Conservation (phyloP, 495 filamentous ascomycete genomes). For the Trichoderma reesei region DNA sequence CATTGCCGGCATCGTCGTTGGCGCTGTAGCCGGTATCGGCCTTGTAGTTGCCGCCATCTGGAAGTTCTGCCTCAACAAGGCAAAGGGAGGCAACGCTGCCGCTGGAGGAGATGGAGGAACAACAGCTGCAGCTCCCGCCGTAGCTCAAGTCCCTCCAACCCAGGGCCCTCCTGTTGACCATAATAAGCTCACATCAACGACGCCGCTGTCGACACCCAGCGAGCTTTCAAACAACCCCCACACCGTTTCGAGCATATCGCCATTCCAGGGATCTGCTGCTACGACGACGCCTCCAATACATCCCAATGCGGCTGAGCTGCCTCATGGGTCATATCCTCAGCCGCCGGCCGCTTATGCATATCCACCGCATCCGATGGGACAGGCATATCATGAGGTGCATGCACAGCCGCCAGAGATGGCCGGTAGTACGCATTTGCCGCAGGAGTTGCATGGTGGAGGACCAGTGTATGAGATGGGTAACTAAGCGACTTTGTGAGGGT, state of each 20-base stretch:
- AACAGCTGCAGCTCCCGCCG: not conserved
- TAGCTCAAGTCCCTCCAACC: not conserved
- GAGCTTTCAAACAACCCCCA: not conserved
- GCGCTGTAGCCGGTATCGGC: not conserved
- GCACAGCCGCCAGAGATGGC: constrained; percentile 3
- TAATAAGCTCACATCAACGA: not conserved
- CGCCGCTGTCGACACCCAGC: not conserved
- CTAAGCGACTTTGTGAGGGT: not conserved
- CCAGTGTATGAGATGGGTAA: constrained; percentile 1
- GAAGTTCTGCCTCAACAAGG: not conserved
- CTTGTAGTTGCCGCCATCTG: not conserved
- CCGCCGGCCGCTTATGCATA: not conserved
- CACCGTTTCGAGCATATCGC: not conserved
- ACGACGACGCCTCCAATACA: not conserved
- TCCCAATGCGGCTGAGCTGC: not conserved
- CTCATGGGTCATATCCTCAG: not conserved
- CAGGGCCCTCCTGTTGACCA: not conserved
- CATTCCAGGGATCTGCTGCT: not conserved
- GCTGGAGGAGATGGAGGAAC: not conserved
- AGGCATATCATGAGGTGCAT: not conserved
- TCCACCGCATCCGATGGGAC: not conserved
- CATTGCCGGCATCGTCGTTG: not conserved
- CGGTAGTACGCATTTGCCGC: not conserved
- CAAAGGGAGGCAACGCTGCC: not conserved
- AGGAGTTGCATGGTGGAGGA: not conserved